These are phyloP conservation scores for Cryphonectria naterciae DNA, from an alignment of 2,329 filamentous ascomycete species.

Conservation along the genomic window DNA sequence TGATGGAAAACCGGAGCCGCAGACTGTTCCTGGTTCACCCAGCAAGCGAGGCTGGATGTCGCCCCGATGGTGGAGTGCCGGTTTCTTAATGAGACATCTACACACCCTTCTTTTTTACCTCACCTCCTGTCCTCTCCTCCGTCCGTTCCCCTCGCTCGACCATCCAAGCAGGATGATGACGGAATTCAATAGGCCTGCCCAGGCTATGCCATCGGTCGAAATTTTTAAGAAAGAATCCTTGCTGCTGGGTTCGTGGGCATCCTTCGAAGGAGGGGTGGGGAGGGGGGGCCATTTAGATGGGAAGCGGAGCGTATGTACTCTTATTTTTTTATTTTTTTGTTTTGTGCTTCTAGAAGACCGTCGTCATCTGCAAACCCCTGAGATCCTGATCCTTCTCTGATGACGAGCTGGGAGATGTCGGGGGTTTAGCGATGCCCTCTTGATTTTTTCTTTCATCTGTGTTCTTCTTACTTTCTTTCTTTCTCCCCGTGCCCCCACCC, in stretches of 20 bases:
- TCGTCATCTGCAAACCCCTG: slow-evolving; percentile 16
- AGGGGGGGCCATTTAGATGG: not conserved
- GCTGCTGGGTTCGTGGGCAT: not conserved
- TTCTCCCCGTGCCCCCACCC: not conserved
- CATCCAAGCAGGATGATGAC: slow-evolving; percentile 1
- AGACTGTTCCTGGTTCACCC: not conserved
- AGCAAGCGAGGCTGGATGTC: no score
- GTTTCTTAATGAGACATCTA: no score
- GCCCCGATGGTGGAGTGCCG: no score
- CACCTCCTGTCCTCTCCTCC: no score
- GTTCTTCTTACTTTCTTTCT: not conserved
- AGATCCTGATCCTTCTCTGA: slow-evolving; percentile 14
- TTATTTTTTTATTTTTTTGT: not conserved
- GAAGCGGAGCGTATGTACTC: slow-evolving; percentile 2
- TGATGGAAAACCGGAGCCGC: no score
- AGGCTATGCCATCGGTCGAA: not conserved
- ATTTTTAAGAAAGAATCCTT: not conserved
- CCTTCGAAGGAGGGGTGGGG: not conserved
- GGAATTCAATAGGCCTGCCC: not conserved
- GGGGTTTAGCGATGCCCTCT: not conserved
- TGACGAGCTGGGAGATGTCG: not conserved
- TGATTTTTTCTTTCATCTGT: not conserved
- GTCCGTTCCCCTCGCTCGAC: not conserved
- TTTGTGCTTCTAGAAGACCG: slow-evolving; percentile 21
- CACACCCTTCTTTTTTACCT: no score